A percentile compares a stretch with the other conserved stretches of the same genome.
Conservation (phyloP, 2,329 filamentous ascomycete genomes). For the Diaporthe capsici region DNA sequence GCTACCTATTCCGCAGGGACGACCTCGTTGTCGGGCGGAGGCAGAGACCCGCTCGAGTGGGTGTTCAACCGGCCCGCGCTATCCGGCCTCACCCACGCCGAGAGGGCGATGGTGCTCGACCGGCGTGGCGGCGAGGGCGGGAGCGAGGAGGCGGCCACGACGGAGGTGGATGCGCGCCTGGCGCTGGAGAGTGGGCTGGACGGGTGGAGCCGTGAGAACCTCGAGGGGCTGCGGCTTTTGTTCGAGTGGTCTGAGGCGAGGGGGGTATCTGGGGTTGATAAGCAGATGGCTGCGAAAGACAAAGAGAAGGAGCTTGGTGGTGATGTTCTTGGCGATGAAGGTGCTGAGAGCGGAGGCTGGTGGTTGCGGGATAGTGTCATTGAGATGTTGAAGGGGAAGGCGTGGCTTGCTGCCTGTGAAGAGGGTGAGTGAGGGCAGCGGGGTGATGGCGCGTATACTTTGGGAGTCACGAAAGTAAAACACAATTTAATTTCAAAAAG, state of each 20-base stretch:
- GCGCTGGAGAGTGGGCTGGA: slow-evolving; percentile 70
- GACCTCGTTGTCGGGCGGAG: slow-evolving; percentile 43
- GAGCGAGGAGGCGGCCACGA: slow-evolving; percentile 55
- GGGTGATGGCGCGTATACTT: too few species aligned
- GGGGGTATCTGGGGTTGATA: slow-evolving; percentile 47
- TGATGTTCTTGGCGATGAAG: slow-evolving; percentile 36
- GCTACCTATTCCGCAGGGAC: slow-evolving; percentile 59
- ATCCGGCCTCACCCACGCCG: slow-evolving; percentile 71
- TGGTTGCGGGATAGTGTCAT: slow-evolving; percentile 70
- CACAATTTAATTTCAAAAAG: neutral
- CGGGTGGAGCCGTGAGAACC: slow-evolving; percentile 55
- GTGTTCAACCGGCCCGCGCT: slow-evolving; percentile 76
- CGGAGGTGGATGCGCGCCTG: slow-evolving; percentile 78
- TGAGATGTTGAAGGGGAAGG: slow-evolving; percentile 67
- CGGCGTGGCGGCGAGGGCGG: slow-evolving; percentile 62
- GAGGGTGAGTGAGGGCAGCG: slow-evolving; percentile 26
- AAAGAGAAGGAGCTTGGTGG: slow-evolving; percentile 43
- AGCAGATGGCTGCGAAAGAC: slow-evolving; percentile 1
- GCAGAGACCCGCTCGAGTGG: slow-evolving; percentile 75
- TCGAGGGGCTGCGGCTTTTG: slow-evolving; percentile 65
- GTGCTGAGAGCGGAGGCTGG: slow-evolving; percentile 57
- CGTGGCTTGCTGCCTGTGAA: slow-evolving; percentile 64
- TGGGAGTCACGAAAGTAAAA: neutral
- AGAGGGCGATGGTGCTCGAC: slow-evolving; percentile 74
- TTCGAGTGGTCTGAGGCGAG: slow-evolving; percentile 71